A percentile compares a stretch with the other conserved stretches of the same genome.
Evolutionary conservation across 2,329 filamentous ascomycete species (phyloP).

Genomic region (Allantophomopsis lycopodina): DNA sequence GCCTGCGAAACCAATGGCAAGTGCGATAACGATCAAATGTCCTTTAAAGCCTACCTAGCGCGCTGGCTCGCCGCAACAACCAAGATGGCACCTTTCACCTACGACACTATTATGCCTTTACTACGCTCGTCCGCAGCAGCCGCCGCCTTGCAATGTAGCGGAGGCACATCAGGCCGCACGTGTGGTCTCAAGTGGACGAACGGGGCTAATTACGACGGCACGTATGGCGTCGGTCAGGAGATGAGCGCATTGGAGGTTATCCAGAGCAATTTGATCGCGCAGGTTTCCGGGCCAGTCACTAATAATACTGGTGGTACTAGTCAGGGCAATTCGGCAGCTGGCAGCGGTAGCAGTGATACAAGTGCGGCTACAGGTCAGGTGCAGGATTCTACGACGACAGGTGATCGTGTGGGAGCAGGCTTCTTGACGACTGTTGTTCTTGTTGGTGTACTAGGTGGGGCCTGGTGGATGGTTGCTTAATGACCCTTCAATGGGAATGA

Average conservation of each 20-base stretch:
- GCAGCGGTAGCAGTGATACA: slow-evolving; percentile 2
- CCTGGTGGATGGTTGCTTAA: slow-evolving; percentile 31
- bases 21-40: slow-evolving; percentile 49
- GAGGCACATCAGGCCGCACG: slow-evolving; percentile 40
- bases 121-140: slow-evolving; percentile 40
- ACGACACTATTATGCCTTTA: slow-evolving; percentile 34
- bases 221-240: slow-evolving; percentile 52
- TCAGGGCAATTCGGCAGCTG: slow-evolving; percentile 20
- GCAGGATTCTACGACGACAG: slow-evolving; percentile 21
- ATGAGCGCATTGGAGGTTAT: slow-evolving; percentile 56
- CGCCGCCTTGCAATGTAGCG: slow-evolving; percentile 42
- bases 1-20: slow-evolving; percentile 47
- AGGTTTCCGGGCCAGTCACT: slow-evolving; percentile 28
- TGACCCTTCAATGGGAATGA: too few relatives aligned
- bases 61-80: slow-evolving; percentile 48
- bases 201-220: slow-evolving; percentile 38
- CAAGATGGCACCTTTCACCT: slow-evolving; percentile 49
- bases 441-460: slow-evolving; percentile 33
- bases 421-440: slow-evolving; percentile 43
- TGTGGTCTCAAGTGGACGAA: slow-evolving; percentile 47
- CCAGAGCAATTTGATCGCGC: slow-evolving; percentile 41
- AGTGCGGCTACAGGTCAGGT: not conserved
- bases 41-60: slow-evolving; percentile 49
- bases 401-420: slow-evolving; percentile 53
- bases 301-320: slow-evolving; percentile 43